These are phyloP conservation scores for Fusarium illudens DNA, from an alignment of 2,329 filamentous ascomycete species.

Conservation along the genomic window DNA sequence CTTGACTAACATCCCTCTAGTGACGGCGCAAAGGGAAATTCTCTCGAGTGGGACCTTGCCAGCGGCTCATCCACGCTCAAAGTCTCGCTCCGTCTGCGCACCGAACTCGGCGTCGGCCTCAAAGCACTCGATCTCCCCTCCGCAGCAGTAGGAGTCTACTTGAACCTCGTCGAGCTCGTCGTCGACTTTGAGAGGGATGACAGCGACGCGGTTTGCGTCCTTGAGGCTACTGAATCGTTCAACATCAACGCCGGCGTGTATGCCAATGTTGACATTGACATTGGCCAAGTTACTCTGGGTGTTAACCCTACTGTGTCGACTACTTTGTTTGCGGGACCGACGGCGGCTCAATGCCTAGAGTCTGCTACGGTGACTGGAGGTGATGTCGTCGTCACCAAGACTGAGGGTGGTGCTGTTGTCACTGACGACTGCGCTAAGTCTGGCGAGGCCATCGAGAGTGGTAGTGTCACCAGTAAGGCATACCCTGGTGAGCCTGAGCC, in stretches of 20 bases:
- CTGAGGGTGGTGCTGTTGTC: not conserved
- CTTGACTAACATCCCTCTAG: not conserved
- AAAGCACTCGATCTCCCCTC: not conserved
- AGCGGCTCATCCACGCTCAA: not conserved
- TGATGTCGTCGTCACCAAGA: not conserved
- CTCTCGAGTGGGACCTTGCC: not conserved
- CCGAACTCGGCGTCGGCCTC: not conserved
- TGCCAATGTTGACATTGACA: not conserved
- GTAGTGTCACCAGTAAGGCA: too few species aligned
- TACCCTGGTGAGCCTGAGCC: too few species aligned
- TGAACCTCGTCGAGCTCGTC: not conserved
- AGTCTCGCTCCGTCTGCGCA: not conserved
- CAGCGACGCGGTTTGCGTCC: not conserved
- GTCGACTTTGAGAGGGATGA: not conserved
- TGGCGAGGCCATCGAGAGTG: not conserved
- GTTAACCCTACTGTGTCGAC: not conserved
- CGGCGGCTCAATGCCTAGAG: not conserved
- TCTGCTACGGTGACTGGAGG: not conserved
- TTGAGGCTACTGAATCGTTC: not conserved
- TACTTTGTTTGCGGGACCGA: not conserved
- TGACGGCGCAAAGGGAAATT: not conserved
- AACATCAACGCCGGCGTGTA: not conserved
- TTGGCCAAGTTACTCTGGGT: not conserved
- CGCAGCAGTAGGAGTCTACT: not conserved
- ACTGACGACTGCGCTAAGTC: not conserved